Conservation (phyloP, 805 yeast species). For the Spathaspora passalidarum region DNA sequence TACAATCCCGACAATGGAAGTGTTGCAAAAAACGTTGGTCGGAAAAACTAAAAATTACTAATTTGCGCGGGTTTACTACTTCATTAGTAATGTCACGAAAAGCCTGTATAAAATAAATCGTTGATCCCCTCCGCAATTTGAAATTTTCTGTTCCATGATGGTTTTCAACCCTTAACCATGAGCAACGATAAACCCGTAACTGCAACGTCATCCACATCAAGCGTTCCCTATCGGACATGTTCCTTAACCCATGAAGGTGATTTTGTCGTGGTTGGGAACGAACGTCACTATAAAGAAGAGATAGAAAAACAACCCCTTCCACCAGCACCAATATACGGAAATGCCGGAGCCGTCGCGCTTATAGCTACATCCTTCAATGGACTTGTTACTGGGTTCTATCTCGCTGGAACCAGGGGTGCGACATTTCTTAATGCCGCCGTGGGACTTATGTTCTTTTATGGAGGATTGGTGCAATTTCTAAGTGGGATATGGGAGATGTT, state of each 20-base stretch:
- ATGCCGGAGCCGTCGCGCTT: constrained; percentile 5
- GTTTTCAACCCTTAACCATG: background rate
- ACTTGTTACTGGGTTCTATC: constrained; percentile 4
- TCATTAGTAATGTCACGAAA: background rate
- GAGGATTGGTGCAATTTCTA: constrained; percentile 4
- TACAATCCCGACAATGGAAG: background rate
- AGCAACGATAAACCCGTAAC: background rate
- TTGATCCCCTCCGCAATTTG: background rate
- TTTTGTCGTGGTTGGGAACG: constrained; percentile 3
- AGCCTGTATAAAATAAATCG: background rate
- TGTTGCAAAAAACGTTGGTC: background rate
- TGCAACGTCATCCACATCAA: background rate
- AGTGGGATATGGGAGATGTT: constrained; percentile 4
- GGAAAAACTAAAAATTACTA: background rate
- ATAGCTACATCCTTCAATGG: constrained; percentile 6
- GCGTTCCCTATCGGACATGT: constrained; percentile 3
- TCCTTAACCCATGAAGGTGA: constrained; percentile 3
- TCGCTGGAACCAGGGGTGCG: constrained; percentile 1
- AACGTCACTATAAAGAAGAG: constrained; percentile 2
- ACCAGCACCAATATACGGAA: constrained; percentile 1
- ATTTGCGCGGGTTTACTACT: background rate
- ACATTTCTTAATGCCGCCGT: background rate
- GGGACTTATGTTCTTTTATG: constrained; percentile 5
- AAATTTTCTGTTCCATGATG: background rate
- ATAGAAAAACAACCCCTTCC: background rate